Evolutionary conservation across 495 filamentous ascomycete species (phyloP).

Genomic region (Niebla homalea): DNA sequence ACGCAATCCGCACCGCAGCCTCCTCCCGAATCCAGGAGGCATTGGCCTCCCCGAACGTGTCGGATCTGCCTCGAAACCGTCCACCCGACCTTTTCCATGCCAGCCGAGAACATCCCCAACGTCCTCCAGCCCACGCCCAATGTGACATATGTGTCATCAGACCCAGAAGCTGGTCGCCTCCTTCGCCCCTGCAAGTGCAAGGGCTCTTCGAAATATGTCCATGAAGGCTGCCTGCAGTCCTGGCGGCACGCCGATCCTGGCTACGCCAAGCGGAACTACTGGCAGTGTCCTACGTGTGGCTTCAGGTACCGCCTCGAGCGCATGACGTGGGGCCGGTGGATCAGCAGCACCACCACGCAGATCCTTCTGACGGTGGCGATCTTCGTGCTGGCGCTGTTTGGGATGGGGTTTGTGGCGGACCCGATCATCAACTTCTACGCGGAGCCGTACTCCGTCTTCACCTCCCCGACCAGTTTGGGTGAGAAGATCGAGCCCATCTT

Average conservation of each 20-base stretch:
- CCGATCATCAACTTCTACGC: conserved; percentile 82
- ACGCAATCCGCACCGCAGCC: background rate
- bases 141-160: conserved; percentile 63
- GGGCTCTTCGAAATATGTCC: conserved; percentile 84
- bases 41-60: conserved; percentile 61
- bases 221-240: conserved; percentile 78
- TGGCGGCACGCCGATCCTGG: conserved; percentile 69
- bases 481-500: conserved; percentile 16
- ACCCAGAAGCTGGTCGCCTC: conserved; percentile 64
- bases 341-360: conserved; percentile 54
- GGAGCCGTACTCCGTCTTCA: conserved; percentile 49
- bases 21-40: conserved; percentile 24
- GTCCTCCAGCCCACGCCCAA: conserved; percentile 49
- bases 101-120: conserved; percentile 43
- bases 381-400: conserved; percentile 54
- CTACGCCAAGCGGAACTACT: conserved; percentile 57
- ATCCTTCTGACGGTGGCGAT: conserved; percentile 54
- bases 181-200: conserved; percentile 87
- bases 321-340: conserved; percentile 58
- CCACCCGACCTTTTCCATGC: conserved; percentile 57
- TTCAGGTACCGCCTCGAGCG: conserved; percentile 75
- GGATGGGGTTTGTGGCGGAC: conserved; percentile 83
- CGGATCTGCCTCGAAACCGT: conserved; percentile 88
- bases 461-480: conserved; percentile 16
- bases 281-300: conserved; percentile 77